phyloP scores from a whole-genome alignment of 2,329 filamentous ascomycete species.

The Didymellaceae sp. region DNA sequence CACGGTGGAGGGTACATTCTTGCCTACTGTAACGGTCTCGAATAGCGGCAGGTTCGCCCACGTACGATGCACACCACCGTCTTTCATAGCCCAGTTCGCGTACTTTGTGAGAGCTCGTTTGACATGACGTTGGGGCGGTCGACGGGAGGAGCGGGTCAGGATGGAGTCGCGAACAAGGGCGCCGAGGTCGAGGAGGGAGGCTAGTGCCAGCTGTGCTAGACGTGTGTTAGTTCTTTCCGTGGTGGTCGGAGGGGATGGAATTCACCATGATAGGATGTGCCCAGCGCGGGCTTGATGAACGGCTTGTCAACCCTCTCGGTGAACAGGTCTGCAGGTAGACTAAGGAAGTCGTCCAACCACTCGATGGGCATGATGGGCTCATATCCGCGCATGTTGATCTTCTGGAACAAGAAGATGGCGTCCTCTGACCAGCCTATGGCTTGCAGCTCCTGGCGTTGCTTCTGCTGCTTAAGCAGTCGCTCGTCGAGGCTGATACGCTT shows the following conservation, averaged over 20 bases:
- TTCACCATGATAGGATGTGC: conserved; percentile 56
- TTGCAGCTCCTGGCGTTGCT: conserved; percentile 43
- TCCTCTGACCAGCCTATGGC: conserved; percentile 58
- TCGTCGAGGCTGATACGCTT: conserved; percentile 35
- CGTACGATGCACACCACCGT: conserved; percentile 52
- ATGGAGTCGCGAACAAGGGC: conserved; percentile 59
- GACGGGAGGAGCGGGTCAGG: conserved; percentile 45
- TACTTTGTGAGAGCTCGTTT: conserved; percentile 55
- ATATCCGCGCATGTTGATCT: conserved; percentile 61
- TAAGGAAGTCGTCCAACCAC: conserved; percentile 62
- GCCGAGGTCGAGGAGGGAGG: conserved; percentile 58
- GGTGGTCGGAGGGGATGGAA: neutral
- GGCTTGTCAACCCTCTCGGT: conserved; percentile 50
- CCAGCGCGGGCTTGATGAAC: conserved; percentile 54
- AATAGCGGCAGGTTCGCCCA: conserved; percentile 54
- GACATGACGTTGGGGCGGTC: conserved; percentile 49
- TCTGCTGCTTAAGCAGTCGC: conserved; percentile 21
- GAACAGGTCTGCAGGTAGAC: conserved; percentile 61
- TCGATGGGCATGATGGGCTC: conserved; percentile 61
- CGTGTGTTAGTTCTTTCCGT: conserved; percentile 14
- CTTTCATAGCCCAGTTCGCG: conserved; percentile 60
- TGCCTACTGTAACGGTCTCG: conserved; percentile 51
- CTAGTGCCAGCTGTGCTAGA: conserved; percentile 58
- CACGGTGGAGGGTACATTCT: conserved; percentile 46
- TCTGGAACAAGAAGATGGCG: conserved; percentile 60